phyloP scores from a whole-genome alignment of 345 rosid genomes.

The Eucalyptus tenuipes region DNA sequence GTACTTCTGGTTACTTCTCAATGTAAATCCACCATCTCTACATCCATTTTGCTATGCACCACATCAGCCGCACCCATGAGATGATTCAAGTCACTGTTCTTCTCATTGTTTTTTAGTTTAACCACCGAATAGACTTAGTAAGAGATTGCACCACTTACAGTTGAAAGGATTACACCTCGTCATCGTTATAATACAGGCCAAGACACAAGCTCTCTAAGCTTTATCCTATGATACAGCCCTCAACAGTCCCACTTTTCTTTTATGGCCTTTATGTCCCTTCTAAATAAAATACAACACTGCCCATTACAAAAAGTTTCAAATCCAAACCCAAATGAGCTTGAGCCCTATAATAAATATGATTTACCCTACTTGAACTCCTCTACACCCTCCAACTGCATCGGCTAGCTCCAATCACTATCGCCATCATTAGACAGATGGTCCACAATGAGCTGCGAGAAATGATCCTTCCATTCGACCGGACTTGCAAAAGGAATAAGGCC shows the following conservation, averaged over 20 bases:
- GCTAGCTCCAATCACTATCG: neutral
- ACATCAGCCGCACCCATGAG: neutral
- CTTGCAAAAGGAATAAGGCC: slow-evolving; percentile 74
- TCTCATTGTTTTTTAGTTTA: neutral
- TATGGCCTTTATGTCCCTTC: neutral
- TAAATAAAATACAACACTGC: neutral
- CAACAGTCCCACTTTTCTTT: neutral
- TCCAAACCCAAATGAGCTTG: neutral
- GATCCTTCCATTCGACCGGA: slow-evolving; percentile 59
- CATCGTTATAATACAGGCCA: neutral
- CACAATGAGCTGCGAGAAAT: slow-evolving; percentile 12
- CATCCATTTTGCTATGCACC: neutral
- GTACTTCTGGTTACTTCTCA: neutral
- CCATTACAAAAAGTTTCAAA: neutral
- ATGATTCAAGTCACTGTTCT: neutral
- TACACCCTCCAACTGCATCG: neutral
- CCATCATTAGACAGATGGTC: neutral
- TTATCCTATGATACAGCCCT: neutral
- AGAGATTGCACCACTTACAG: neutral
- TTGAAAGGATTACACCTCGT: neutral
- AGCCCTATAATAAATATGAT: neutral
- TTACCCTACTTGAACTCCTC: neutral
- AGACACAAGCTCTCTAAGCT: neutral
- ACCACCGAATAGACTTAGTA: neutral
- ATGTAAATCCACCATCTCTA: neutral